phyloP scores from a whole-genome alignment of 495 filamentous ascomycete genomes.

The Penicillium angulare region DNA sequence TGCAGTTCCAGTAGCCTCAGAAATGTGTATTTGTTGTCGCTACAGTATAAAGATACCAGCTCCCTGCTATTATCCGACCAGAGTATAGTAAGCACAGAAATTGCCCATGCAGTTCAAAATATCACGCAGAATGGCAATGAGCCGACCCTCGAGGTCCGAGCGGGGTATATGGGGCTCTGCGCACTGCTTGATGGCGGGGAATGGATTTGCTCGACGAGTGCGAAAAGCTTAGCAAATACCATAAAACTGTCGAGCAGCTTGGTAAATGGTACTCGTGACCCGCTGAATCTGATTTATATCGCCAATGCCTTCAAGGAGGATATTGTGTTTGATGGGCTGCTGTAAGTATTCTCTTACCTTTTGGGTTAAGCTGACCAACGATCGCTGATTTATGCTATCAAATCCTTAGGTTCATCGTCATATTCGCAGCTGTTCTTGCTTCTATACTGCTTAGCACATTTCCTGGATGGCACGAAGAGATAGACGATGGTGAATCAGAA shows the following conservation, averaged over 20 bases:
- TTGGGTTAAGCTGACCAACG: neutral
- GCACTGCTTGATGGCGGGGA: neutral
- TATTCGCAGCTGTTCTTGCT: neutral
- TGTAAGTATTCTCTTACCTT: conserved; percentile 9
- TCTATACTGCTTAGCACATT: conserved; percentile 8
- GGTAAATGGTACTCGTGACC: conserved; percentile 1
- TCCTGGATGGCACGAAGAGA: conserved; percentile 6
- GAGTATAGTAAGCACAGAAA: conserved; percentile 2
- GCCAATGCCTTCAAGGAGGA: conserved; percentile 13
- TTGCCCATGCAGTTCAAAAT: conserved; percentile 7
- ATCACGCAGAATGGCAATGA: neutral
- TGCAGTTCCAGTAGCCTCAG: conserved; percentile 13
- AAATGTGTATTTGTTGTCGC: conserved; percentile 15
- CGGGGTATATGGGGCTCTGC: conserved; percentile 16
- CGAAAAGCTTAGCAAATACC: conserved; percentile 1
- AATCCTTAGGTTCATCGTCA: neutral
- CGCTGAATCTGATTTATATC: conserved; percentile 19
- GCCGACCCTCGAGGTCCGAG: conserved; percentile 10
- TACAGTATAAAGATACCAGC: conserved; percentile 4
- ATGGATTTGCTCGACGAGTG: conserved; percentile 5
- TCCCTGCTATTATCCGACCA: neutral
- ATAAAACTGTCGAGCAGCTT: neutral
- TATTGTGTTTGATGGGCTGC: conserved; percentile 20
- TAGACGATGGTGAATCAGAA: neutral
- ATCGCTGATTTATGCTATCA: neutral